Evolutionary conservation across 345 rosid species (phyloP).

Genomic region (Noccaea caerulescens): DNA sequence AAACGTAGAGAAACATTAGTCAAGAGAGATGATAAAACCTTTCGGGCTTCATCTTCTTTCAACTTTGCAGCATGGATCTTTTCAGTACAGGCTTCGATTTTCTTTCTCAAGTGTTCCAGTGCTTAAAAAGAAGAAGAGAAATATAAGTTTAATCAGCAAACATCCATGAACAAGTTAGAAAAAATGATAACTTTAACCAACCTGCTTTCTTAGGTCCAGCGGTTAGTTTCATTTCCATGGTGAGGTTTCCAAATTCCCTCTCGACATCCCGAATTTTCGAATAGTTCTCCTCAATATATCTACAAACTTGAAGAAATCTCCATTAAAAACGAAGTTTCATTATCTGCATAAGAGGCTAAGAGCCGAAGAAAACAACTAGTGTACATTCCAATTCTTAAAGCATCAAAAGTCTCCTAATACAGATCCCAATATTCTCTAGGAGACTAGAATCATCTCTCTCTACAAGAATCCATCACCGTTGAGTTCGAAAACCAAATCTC

Average conservation of each 20-base stretch:
- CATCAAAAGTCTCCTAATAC: neutral
- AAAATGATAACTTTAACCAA: conserved; percentile 30
- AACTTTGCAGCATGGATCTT: conserved; percentile 68
- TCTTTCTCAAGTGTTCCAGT: conserved; percentile 86
- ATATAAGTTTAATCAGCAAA: conserved; percentile 32
- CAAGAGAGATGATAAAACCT: conserved; percentile 54
- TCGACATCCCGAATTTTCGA: conserved; percentile 86
- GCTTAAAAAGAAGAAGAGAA: conserved; percentile 53
- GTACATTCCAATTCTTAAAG: conserved; percentile 15
- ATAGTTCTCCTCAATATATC: conserved; percentile 89
- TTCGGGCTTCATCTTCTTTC: conserved; percentile 78
- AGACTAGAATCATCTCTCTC: conserved; percentile 11
- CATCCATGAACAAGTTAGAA: conserved; percentile 5
- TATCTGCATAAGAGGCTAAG: neutral
- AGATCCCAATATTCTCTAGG: neutral
- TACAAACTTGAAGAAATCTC: conserved; percentile 32
- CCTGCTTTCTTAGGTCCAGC: conserved; percentile 98
- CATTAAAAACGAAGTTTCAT: conserved; percentile 6
- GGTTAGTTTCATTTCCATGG: conserved; percentile 94
- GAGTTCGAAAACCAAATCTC: neutral
- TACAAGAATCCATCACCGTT: conserved; percentile 9
- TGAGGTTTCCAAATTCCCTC: conserved; percentile 71
- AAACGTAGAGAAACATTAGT: conserved; percentile 1
- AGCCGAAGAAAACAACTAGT: neutral
- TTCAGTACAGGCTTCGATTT: conserved; percentile 77